phyloP scores from a whole-genome alignment of 1,139 yeast genomes.

The Kurtzmaniella quercitrusa region DNA sequence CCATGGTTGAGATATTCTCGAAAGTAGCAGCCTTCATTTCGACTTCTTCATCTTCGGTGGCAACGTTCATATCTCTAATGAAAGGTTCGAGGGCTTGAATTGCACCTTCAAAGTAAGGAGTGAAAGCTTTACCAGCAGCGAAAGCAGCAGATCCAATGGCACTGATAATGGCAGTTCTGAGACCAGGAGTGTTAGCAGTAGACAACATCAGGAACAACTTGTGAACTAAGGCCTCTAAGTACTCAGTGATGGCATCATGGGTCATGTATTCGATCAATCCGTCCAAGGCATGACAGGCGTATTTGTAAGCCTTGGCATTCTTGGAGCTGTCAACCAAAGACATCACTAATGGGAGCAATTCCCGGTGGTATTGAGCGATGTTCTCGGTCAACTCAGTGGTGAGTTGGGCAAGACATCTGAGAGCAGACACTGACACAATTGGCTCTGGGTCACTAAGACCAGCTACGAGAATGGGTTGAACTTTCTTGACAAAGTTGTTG shows the following conservation, averaged over 20 bases:
- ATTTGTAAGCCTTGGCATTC: conserved; percentile 79
- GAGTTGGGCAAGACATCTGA: conserved; percentile 73
- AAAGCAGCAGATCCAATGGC: conserved; percentile 97
- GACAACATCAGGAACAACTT: conserved; percentile 81
- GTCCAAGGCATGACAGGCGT: conserved; percentile 89
- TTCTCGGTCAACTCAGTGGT: conserved; percentile 82
- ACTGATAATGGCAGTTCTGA: conserved; percentile 86
- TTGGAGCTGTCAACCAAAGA: conserved; percentile 83
- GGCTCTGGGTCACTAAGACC: conserved; percentile 80
- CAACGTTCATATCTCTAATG: conserved; percentile 52
- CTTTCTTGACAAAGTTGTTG: conserved; percentile 67
- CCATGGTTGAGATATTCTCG: conserved; percentile 92
- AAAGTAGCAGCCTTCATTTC: conserved; percentile 88
- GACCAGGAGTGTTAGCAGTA: conserved; percentile 57
- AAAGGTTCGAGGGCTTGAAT: conserved; percentile 79
- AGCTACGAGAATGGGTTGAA: conserved; percentile 58
- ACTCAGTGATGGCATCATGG: conserved; percentile 76
- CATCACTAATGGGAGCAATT: conserved; percentile 81
- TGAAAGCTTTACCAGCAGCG: conserved; percentile 84
- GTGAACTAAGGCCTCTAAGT: conserved; percentile 86
- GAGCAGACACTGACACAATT: conserved; percentile 80
- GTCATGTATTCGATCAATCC: conserved; percentile 89
- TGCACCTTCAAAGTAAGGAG: conserved; percentile 81
- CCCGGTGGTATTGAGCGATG: conserved; percentile 78
- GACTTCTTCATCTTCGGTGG: conserved; percentile 66